Conservation (phyloP, 148 eudicot genomes). For the Rhododendron vialii region DNA sequence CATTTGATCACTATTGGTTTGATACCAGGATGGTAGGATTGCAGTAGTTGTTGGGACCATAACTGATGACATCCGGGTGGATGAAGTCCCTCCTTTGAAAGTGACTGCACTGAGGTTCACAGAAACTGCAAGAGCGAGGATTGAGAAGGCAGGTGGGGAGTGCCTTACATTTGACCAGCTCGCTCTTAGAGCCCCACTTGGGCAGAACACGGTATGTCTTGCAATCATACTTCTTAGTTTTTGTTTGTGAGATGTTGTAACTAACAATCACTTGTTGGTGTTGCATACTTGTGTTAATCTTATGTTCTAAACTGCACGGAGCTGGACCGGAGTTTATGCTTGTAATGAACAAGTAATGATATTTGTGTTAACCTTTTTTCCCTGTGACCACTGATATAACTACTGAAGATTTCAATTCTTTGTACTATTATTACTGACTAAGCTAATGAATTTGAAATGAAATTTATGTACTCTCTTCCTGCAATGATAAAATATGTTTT, state of each 20-base stretch:
- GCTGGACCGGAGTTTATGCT: neutral
- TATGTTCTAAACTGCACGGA: neutral
- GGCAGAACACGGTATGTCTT: slow-evolving; percentile 50
- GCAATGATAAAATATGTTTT: neutral
- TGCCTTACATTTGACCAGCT: slow-evolving; percentile 57
- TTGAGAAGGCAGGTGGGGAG: slow-evolving; percentile 61
- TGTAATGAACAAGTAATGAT: neutral
- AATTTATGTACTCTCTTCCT: neutral
- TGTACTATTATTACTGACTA: neutral
- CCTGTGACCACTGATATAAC: neutral
- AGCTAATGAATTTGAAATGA: neutral
- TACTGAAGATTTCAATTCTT: neutral
- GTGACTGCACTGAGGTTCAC: slow-evolving; percentile 56
- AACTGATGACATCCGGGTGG: slow-evolving; percentile 43
- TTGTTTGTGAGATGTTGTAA: neutral
- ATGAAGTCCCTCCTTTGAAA: slow-evolving; percentile 49
- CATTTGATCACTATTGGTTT: neutral
- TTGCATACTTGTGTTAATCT: neutral
- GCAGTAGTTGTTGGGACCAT: slow-evolving; percentile 48
- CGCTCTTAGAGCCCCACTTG: slow-evolving; percentile 61
- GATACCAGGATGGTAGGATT: slow-evolving; percentile 35
- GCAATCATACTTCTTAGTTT: neutral
- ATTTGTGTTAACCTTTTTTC: neutral
- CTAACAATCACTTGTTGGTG: too few species aligned
- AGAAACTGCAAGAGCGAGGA: slow-evolving; percentile 55